These are phyloP conservation scores for Cryptosporidium baileyi DNA, from an alignment of 169 alveolate genomes.

Conservation along the genomic window DNA sequence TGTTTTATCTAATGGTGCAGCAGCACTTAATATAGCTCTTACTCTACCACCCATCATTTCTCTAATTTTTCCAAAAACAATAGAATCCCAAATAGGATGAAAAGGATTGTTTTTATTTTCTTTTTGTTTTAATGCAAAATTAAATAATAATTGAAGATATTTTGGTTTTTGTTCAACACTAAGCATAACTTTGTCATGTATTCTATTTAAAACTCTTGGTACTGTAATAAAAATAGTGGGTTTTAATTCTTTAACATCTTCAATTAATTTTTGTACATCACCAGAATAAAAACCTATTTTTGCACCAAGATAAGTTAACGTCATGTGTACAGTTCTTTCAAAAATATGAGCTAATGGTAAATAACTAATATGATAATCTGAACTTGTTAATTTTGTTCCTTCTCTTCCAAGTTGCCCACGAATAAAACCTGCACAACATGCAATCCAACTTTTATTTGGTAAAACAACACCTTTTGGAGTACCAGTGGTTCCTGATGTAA, in stretches of 20 bases:
- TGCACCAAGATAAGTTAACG: slow-evolving; percentile 71
- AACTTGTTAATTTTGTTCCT: slow-evolving; percentile 24
- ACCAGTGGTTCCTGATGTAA: slow-evolving; percentile 91
- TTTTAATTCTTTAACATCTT: slow-evolving; percentile 84
- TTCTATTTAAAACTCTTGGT: slow-evolving; percentile 92
- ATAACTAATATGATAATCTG: slow-evolving; percentile 79
- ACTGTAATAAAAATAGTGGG: slow-evolving; percentile 95
- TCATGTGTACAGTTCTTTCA: slow-evolving; percentile 78
- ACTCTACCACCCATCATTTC: slow-evolving; percentile 90
- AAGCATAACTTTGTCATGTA: slow-evolving; percentile 86
- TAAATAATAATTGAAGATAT: slow-evolving; percentile 77
- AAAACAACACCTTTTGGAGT: slow-evolving; percentile 88
- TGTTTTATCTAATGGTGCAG: slow-evolving; percentile 87
- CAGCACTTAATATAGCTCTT: slow-evolving; percentile 84
- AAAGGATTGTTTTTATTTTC: slow-evolving; percentile 4
- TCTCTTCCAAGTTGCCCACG: slow-evolving; percentile 43
- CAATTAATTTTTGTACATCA: slow-evolving; percentile 77
- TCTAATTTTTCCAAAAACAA: slow-evolving; percentile 80
- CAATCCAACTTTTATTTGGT: slow-evolving; percentile 76
- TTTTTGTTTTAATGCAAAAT: slow-evolving; percentile 75
- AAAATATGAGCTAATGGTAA: slow-evolving; percentile 85
- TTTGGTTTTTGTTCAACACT: slow-evolving; percentile 78
- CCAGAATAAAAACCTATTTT: slow-evolving; percentile 81
- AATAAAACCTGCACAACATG: slow-evolving; percentile 41
- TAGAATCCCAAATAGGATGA: slow-evolving; percentile 73